Evolutionary conservation across 768 basidiomycete genomes (phyloP).

Genomic region (Pholiota microspora): DNA sequence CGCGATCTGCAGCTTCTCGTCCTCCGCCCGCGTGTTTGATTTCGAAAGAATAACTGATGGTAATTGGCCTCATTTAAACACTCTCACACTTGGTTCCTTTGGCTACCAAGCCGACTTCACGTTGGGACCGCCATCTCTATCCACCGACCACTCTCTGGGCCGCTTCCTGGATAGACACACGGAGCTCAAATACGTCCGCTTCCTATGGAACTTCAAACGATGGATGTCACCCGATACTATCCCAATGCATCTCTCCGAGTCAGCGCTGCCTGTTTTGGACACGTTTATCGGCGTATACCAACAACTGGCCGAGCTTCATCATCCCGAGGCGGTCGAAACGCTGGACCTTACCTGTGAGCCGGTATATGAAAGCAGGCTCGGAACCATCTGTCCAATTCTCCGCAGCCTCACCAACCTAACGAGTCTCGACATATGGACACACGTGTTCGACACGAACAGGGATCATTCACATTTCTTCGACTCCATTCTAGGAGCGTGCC

Average conservation of each 20-base stretch:
- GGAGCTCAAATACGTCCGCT: constrained; percentile 38
- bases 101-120: constrained; percentile 46
- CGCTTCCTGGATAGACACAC: constrained; percentile 38
- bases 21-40: constrained; percentile 42
- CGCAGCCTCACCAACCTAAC: constrained; percentile 34
- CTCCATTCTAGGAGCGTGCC: constrained; percentile 33
- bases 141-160: constrained; percentile 26
- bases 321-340: constrained; percentile 33
- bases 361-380: constrained; percentile 35
- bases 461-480: constrained; percentile 34
- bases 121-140: constrained; percentile 28
- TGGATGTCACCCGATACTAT: constrained; percentile 46
- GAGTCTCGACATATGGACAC: constrained; percentile 47
- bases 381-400: constrained; percentile 32
- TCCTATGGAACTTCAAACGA: constrained; percentile 49
- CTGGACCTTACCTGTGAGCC: constrained; percentile 52
- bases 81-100: constrained; percentile 48
- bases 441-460: constrained; percentile 31
- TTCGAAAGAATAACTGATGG: constrained; percentile 38
- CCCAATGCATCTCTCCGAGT: constrained; percentile 27
- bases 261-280: constrained; percentile 31
- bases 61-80: constrained; percentile 38
- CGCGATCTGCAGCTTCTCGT: constrained; percentile 48
- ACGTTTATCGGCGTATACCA: constrained; percentile 48
- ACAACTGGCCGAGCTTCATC: constrained; percentile 39